Evolutionary conservation across 208 protist genomes (phyloP), one percentile per base, ranked within the genome.

Genomic region (Trypanosoma vivax): DNA sequence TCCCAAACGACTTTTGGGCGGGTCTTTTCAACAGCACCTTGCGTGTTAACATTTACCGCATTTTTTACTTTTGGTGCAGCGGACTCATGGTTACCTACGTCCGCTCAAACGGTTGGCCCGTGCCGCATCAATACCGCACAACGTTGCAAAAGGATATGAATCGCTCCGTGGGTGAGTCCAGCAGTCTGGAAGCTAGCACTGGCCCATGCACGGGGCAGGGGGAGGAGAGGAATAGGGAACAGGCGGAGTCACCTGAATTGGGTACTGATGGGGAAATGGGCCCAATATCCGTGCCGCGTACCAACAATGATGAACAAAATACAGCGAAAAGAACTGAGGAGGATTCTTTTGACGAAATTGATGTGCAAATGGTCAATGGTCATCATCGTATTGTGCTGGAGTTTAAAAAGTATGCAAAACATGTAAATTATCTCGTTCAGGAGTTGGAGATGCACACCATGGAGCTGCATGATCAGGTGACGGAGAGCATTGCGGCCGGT

Each of bases 1-100:
- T 94, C 39, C 82, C 84, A 2, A 91, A 91, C 42, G 88, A 94
- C 62, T 65, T 74, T 35, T 60, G 81, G 34, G 79, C 85, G 5
- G 70, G 70, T 30, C 1, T 90, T 16, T 88, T 91, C 51, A 70
- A 88, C 52, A 54, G 63, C 6, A 54, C 69, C 23, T 82, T 91
- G 48, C 77, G 83, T 47, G 48, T 74, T 6, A 81, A 87, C 46
- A 29, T 94, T 33, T 60, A 86, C 40, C 80, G 79, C 3, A 61
- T 83, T 25, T 76, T 89, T 41, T 79, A 73, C 38, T 90, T 67
- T 53, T 94, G 83, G 77, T 89, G 66, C 53, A 79, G 76, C 46
- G 88, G 88, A 5, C 61, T 91, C 9, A 41, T 77, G 35, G 54
- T 79, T 19, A 82, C 70, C 5, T 78, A 86, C 56, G 76, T 88